Base-by-base conservation (phyloP, 116 monocot species). In the Iris pallida region DNA sequence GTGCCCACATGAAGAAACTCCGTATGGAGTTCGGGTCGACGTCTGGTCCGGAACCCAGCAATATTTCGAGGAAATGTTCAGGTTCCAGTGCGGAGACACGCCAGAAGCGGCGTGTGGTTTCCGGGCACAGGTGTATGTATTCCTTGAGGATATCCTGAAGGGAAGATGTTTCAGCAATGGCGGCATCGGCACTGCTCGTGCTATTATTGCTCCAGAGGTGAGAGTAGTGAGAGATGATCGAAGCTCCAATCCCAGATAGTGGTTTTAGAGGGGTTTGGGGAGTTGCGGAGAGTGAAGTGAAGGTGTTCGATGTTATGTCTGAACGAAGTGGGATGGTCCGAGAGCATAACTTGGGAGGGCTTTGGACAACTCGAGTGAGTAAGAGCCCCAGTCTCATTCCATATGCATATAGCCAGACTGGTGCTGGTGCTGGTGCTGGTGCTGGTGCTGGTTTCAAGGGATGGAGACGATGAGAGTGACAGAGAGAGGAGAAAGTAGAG, bases 41-140 rank as follows among this genome's bases (percentile, higher is more conserved):
- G 5, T 63, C 72, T 7, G 68, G 16, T 18, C 68, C 82, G 54
- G 81, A 83, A 46, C 68, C 67, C 47, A 73, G 43, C 7, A 92
- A 45, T 52, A 97, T 73, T 47, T 83, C 66, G 20, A 90, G 79
- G 51, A 89, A 73, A 75, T 83, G 73, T 15, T 63, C 54, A 6
- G 92, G 87, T 41, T 66, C 76, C 64, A 97, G 53, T 0, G n/a
- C 59, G 8, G 87, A 66, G 41, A 68, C 77, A 4, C 85, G 80
- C 92, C 92, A 89, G 71, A 87, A 92, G 12, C 71, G 75, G 67
- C 97, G 97, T 16, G 75, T 72, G 47, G 68, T 78, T 65, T 80
- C 84, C 11, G 92, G 97, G 4, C 80, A 84, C 46, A 89, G 57
- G 59, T 78, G 14, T 16, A 81, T 43, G 61, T 81, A 74, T 56